These are phyloP conservation scores for Candida dubliniensis DNA, from an alignment of 1,139 yeast genomes.

Conservation along the genomic window DNA sequence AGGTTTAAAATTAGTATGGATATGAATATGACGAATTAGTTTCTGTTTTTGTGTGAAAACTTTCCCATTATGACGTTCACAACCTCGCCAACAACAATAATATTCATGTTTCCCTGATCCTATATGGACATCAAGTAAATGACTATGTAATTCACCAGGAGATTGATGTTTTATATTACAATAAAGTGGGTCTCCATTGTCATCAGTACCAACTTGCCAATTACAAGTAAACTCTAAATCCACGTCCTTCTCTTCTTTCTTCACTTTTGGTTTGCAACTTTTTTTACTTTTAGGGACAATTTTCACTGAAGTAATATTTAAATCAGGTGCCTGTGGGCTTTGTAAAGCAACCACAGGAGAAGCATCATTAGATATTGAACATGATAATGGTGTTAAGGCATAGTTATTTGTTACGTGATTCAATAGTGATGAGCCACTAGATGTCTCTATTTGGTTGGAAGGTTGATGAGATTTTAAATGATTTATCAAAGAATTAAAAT, in stretches of 20 bases:
- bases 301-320: constrained; percentile 36
- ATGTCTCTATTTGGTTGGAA: constrained; percentile 8
- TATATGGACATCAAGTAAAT: constrained; percentile 65
- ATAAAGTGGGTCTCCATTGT: constrained; percentile 29
- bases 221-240: constrained; percentile 36
- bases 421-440: background rate
- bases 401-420: constrained; percentile 2
- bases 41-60: constrained; percentile 83
- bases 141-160: constrained; percentile 67
- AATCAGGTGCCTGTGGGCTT: constrained; percentile 8
- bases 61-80: constrained; percentile 61
- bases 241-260: too few species aligned
- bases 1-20: constrained; percentile 84
- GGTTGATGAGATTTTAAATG: constrained; percentile 62
- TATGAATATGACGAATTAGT: constrained; percentile 78
- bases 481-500: constrained; percentile 51
- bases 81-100: constrained; percentile 74
- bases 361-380: constrained; percentile 6
- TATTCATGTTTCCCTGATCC: constrained; percentile 73
- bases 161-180: constrained; percentile 53
- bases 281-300: constrained; percentile 30
- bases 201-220: constrained; percentile 44
- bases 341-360: constrained; percentile 1
- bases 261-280: background rate
- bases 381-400: constrained; percentile 18